phyloP scores from a whole-genome alignment of 352 stramenopile species.

The Thraustotheca clavata region DNA sequence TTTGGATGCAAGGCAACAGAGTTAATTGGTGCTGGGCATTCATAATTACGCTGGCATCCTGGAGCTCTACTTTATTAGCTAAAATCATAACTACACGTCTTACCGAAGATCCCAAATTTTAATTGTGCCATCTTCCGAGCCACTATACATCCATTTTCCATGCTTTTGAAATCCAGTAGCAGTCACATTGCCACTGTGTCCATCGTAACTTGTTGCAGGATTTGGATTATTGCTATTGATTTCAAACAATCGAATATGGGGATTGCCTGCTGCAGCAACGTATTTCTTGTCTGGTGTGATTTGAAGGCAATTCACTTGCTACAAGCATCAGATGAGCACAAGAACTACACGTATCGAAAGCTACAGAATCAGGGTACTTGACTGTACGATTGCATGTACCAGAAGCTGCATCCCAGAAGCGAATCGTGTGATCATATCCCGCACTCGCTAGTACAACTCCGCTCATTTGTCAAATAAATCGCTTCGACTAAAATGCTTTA shows the following conservation, averaged over 20 bases:
- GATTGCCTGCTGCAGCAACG: conserved; percentile 95
- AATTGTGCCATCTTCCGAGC: conserved; percentile 93
- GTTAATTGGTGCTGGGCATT: conserved; percentile 84
- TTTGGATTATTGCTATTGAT: conserved; percentile 95
- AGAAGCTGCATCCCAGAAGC: conserved; percentile 96
- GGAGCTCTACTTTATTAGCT: conserved; percentile 28
- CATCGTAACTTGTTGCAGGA: conserved; percentile 93
- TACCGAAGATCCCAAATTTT: conserved; percentile 92
- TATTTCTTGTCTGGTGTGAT: conserved; percentile 97
- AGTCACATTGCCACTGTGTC: conserved; percentile 95
- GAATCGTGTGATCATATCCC: conserved; percentile 97
- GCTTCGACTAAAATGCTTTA: neutral
- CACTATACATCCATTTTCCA: conserved; percentile 96
- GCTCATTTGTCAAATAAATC: conserved; percentile 44
- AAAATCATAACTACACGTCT: neutral
- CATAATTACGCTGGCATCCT: conserved; percentile 82
- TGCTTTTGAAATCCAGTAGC: conserved; percentile 96
- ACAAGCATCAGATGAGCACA: neutral
- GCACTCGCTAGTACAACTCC: conserved; percentile 95
- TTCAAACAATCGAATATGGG: conserved; percentile 96
- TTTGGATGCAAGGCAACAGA: conserved; percentile 94
- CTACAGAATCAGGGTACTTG: conserved; percentile 92
- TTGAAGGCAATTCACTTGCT: conserved; percentile 96
- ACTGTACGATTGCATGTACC: conserved; percentile 93
- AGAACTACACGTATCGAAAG: neutral